Base-by-base conservation (phyloP, 345 rosid genomes). In the rapeseed (Brassica napus) region DNA sequence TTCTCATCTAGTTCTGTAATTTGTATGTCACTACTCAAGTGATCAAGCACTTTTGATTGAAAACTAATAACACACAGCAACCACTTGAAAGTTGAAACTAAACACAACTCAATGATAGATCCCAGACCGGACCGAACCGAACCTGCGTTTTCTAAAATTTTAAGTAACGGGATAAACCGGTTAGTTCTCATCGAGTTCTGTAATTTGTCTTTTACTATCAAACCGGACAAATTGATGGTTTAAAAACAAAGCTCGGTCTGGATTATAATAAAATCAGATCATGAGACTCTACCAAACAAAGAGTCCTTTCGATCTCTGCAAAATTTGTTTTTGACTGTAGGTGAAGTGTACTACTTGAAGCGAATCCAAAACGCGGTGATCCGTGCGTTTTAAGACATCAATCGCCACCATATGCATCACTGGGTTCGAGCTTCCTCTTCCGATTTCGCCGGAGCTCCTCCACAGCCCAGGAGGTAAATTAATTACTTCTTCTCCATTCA, bases 351-450 rank as follows among this genome's bases (percentile, higher is more conserved):
- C 49, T 30, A 71, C 18, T 28, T 65, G 65, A 35, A 67, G 62
- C 69, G 63, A 66, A 59, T 44, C 21, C 44, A 34, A 30, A 66
- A 54, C 70, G 59, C 65, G 49, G 37, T 69, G 83, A 79, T 47
- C 70, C 6, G 78, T 73, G 74, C 34, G 70, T 49, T 68, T 26
- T 26, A 18, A 18, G 64, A 15, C 57, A 35, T 59, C 73, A 79
- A 39, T 44, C 69, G 73, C 54, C 54, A 57, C 0, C 26, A 24
- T 63, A 94, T 93, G 99, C 89, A 95, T 83, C 89, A 83, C 87
- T 95, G 99, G 99, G 88, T 93, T 82, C 89, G 75, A 85, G 97
- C 93, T 81, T 84, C 94, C 34, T 76, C 98, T 77, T 82, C 92
- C 68, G 98, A 95, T 82, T 91, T 95, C 84, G 26, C 68, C 14